Evolutionary conservation across 2,329 filamentous ascomycete species (phyloP).

Genomic region (Colletotrichum limetticola): DNA sequence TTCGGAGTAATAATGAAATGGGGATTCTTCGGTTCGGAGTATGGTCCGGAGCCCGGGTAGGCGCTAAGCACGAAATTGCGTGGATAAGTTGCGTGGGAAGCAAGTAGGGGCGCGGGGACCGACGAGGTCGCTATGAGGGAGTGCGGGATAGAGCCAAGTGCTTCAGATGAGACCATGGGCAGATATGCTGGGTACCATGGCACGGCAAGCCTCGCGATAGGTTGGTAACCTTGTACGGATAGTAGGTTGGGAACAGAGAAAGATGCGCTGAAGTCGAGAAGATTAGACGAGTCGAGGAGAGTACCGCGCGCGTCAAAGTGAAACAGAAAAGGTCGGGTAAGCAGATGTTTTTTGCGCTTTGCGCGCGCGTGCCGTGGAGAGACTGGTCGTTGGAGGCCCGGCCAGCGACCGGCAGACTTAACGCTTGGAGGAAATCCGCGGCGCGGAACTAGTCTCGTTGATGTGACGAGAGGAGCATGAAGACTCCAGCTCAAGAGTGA

Average conservation of each 20-base stretch:
- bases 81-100: neutral
- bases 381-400: slow-evolving; percentile 7
- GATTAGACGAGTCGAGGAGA: neutral
- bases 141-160: neutral
- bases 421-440: neutral
- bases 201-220: neutral
- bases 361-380: slow-evolving; percentile 23
- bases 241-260: neutral
- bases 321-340: slow-evolving; percentile 6
- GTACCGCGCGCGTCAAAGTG: slow-evolving; percentile 10
- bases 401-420: slow-evolving; percentile 7
- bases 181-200: neutral
- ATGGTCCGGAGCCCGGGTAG: neutral
- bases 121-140: neutral
- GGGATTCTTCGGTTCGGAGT: neutral
- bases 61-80: neutral
- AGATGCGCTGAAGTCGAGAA: neutral
- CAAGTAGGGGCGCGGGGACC: neutral
- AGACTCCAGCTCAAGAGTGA: too few species aligned
- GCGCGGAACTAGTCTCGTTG: neutral
- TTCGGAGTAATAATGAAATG: neutral
- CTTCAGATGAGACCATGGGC: neutral
- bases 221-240: too few species aligned
- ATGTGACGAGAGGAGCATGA: neutral
- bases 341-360: neutral